Conservation (phyloP, 805 yeast species). For the Teunomyces tritomae region DNA sequence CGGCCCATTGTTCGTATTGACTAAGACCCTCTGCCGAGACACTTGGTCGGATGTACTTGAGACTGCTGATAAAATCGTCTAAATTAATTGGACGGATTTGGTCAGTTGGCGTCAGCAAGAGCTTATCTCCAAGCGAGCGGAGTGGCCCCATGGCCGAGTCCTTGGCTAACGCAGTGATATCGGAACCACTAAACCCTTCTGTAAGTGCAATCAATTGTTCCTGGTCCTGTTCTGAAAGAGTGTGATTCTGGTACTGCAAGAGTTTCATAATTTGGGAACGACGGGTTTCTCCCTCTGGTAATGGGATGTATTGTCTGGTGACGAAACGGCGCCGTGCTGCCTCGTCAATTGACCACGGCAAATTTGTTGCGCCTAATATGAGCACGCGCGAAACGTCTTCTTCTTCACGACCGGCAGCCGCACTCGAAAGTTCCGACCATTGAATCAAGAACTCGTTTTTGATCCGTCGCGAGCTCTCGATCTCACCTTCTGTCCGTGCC, state of each 20-base stretch:
- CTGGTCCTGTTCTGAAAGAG: constrained; percentile 61
- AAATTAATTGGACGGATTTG: constrained; percentile 74
- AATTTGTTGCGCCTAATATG: constrained; percentile 89
- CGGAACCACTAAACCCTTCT: constrained; percentile 88
- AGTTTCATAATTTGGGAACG: constrained; percentile 66
- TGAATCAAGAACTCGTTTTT: constrained; percentile 92
- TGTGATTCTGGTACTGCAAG: constrained; percentile 68
- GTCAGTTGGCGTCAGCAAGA: constrained; percentile 65
- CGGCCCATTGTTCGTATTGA: constrained; percentile 88
- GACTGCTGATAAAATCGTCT: constrained; percentile 70
- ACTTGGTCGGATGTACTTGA: constrained; percentile 81
- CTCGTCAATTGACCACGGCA: constrained; percentile 97
- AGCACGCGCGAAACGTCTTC: constrained; percentile 60
- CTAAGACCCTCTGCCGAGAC: constrained; percentile 78
- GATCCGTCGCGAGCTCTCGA: constrained; percentile 84
- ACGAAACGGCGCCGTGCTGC: constrained; percentile 94
- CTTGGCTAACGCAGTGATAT: constrained; percentile 87
- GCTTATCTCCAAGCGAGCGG: constrained; percentile 81
- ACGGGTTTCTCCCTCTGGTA: constrained; percentile 86
- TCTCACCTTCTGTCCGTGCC: constrained; percentile 71
- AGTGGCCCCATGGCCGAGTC: constrained; percentile 99
- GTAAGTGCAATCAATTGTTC: constrained; percentile 62
- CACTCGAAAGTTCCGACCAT: constrained; percentile 89
- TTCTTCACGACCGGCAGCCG: constrained; percentile 66
- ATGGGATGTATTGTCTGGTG: constrained; percentile 86